phyloP scores from a whole-genome alignment of 2,329 filamentous ascomycete genomes.

The Dactylellina leptospora region DNA sequence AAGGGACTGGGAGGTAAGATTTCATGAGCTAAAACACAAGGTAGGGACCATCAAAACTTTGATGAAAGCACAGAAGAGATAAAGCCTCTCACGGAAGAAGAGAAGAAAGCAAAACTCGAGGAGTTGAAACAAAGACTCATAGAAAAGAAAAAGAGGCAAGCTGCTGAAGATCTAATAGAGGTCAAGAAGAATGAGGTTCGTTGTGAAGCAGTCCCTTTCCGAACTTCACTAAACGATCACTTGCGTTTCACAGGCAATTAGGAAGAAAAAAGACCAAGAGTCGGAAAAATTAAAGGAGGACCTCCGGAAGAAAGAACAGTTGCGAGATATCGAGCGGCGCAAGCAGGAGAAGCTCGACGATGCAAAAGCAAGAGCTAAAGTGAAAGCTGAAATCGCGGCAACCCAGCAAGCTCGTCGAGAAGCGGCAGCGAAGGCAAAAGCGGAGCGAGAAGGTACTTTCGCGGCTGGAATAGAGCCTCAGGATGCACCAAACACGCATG shows the following conservation, averaged over 20 bases:
- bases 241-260: slow-evolving; percentile 67
- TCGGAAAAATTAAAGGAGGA: slow-evolving; percentile 89
- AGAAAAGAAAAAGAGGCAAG: slow-evolving; percentile 74
- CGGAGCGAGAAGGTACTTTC: slow-evolving; percentile 78
- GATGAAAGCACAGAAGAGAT: slow-evolving; percentile 92
- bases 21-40: background rate
- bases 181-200: slow-evolving; percentile 83
- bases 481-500: slow-evolving; percentile 63
- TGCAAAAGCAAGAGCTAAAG: slow-evolving; percentile 82
- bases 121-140: slow-evolving; percentile 74
- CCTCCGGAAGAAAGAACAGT: slow-evolving; percentile 82
- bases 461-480: slow-evolving; percentile 61
- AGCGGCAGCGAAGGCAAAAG: slow-evolving; percentile 86
- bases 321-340: slow-evolving; percentile 89
- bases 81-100: slow-evolving; percentile 85
- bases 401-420: slow-evolving; percentile 89
- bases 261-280: slow-evolving; percentile 88
- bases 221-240: slow-evolving; percentile 3
- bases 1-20: background rate
- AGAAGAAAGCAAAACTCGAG: slow-evolving; percentile 81
- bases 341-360: slow-evolving; percentile 87
- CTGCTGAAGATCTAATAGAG: slow-evolving; percentile 79
- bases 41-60: slow-evolving; percentile 84
- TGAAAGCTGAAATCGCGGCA: slow-evolving; percentile 91
- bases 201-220: background rate